Conservation (phyloP, 1,284 basidiomycete species). For the Rhodotorula sp. region DNA sequence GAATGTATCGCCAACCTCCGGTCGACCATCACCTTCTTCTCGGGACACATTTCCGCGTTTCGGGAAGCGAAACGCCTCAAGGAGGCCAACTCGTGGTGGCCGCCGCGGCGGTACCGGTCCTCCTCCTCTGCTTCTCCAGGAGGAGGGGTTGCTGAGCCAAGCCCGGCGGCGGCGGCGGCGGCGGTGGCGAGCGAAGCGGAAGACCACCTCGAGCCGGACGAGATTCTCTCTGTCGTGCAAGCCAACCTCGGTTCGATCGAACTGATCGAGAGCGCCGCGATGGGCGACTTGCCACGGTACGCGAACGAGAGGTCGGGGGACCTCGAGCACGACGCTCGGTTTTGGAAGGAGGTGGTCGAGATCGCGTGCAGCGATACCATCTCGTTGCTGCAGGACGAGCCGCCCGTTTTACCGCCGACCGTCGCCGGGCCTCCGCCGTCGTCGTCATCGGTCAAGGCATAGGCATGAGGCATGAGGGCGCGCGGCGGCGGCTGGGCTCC, state of each 20-base stretch:
- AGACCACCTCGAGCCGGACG: constrained; percentile 36
- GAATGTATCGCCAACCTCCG: constrained; percentile 44
- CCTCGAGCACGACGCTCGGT: neutral
- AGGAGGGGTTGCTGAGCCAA: neutral
- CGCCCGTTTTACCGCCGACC: neutral
- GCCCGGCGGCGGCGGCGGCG: neutral
- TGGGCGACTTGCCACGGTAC: constrained; percentile 41
- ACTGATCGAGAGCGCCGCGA: constrained; percentile 43
- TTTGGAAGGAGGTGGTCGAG: constrained; percentile 3
- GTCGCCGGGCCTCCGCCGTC: neutral
- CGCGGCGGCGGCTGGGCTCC: too few relatives aligned
- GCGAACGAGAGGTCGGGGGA: neutral
- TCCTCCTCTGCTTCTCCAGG: neutral
- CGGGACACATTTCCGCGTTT: constrained; percentile 32
- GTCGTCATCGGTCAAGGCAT: too few relatives aligned
- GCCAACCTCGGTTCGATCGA: constrained; percentile 40
- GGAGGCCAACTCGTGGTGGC: neutral
- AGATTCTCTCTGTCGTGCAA: constrained; percentile 43
- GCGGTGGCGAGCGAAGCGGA: neutral
- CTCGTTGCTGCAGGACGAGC: constrained; percentile 15
- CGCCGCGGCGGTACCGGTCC: neutral
- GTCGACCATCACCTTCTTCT: constrained; percentile 38
- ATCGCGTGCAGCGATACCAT: constrained; percentile 28
- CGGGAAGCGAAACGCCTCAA: constrained; percentile 4
- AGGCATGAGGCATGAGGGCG: too few relatives aligned